Evolutionary conservation across 345 rosid species (phyloP).

Genomic region (Cardamine occulta): DNA sequence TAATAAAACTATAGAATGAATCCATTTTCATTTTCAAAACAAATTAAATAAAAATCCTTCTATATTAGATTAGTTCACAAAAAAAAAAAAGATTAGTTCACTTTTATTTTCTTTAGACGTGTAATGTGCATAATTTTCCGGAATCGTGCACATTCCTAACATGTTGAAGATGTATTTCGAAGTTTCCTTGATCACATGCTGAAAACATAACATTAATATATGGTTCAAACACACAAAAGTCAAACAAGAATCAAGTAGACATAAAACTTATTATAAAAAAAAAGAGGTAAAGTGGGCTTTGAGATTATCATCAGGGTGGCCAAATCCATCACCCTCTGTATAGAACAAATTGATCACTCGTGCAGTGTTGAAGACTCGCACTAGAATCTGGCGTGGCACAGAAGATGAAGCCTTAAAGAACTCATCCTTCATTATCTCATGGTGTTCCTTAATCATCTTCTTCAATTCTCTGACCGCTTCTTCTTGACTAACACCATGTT

Average conservation of each 20-base stretch:
- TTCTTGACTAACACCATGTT: slow-evolving; percentile 9
- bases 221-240: too few species aligned
- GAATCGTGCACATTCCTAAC: too few species aligned
- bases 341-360: not conserved
- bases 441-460: not conserved
- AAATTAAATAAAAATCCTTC: too few species aligned
- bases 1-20: too few species aligned
- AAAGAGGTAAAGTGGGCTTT: not conserved
- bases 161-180: too few species aligned
- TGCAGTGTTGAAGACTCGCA: not conserved
- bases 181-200: too few species aligned
- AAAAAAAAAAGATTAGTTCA: too few species aligned
- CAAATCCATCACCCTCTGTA: slow-evolving; percentile 23
- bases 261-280: not conserved
- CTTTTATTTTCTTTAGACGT: too few species aligned
- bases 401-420: not conserved
- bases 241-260: not conserved
- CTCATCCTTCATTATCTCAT: not conserved
- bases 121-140: too few species aligned
- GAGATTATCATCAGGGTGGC: not conserved
- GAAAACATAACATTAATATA: too few species aligned
- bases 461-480: not conserved
- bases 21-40: too few species aligned
- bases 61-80: too few species aligned
- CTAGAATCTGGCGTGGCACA: slow-evolving; percentile 2